phyloP scores from a whole-genome alignment of 2,329 filamentous ascomycete genomes.

The Pseudogymnoascus sp. region DNA sequence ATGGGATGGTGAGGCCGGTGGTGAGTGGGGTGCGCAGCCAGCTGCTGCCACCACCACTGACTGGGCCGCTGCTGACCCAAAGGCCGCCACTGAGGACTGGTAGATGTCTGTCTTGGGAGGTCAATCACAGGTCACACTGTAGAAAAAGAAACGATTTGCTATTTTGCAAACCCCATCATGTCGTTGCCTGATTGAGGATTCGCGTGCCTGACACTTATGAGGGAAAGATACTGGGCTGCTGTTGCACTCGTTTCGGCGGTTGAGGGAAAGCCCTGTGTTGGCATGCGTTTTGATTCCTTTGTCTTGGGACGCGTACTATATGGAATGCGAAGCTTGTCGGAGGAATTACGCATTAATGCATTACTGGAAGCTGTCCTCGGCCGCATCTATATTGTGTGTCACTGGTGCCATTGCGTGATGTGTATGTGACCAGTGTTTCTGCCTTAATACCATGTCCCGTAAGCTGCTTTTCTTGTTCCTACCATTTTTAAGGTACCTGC shows the following conservation, averaged over 20 bases:
- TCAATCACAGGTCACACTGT: constrained; percentile 14
- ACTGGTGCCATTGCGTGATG: constrained; percentile 2
- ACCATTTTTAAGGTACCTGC: background rate
- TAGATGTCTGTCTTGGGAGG: constrained; percentile 20
- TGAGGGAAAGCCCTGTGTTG: constrained; percentile 98
- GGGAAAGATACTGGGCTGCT: constrained; percentile 91
- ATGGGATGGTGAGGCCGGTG: constrained; percentile 50
- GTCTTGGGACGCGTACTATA: constrained; percentile 11
- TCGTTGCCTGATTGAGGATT: constrained; percentile 31
- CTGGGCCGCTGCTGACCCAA: constrained; percentile 45
- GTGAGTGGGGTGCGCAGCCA: constrained; percentile 44
- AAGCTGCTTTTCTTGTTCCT: background rate
- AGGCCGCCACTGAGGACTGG: constrained; percentile 31
- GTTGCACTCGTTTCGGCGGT: constrained; percentile 34
- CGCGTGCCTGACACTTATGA: constrained; percentile 80
- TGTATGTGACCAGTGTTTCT: constrained; percentile 2
- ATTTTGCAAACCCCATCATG: constrained; percentile 15
- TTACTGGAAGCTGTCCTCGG: constrained; percentile 9
- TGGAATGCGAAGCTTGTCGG: constrained; percentile 8
- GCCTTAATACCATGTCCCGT: background rate
- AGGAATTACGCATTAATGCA: constrained; percentile 9
- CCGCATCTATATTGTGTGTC: constrained; percentile 7
- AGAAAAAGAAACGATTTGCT: constrained; percentile 18
- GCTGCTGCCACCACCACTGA: constrained; percentile 36
- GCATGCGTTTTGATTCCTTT: constrained; percentile 6